Percentiles rank a stretch among this genome's conserved stretches.
Evolutionary conservation across 2,329 filamentous ascomycete genomes (phyloP).

Genomic region (Neonectria sp.): DNA sequence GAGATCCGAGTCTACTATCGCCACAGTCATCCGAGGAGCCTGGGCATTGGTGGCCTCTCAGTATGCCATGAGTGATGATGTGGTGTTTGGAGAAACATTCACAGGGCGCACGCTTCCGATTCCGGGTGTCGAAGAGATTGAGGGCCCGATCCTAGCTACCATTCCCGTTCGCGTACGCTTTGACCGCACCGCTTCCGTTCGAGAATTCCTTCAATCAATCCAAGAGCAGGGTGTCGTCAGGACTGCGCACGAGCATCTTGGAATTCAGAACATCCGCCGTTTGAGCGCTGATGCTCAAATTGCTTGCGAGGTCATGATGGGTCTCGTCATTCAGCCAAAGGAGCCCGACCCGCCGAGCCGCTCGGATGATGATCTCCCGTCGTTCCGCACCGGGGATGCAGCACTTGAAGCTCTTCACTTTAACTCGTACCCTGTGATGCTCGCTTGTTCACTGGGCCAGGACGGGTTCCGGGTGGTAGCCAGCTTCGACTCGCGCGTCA

Average conservation of each 20-base stretch:
- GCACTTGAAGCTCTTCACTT: conserved; percentile 71
- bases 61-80: conserved; percentile 47
- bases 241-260: conserved; percentile 50
- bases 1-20: conserved; percentile 42
- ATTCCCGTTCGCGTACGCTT: conserved; percentile 44
- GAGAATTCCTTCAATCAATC: conserved; percentile 45
- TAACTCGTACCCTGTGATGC: conserved; percentile 73
- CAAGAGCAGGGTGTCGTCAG: conserved; percentile 49
- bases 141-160: conserved; percentile 49
- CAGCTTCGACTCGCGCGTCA: conserved; percentile 73
- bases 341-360: conserved; percentile 45
- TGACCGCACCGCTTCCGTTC: conserved; percentile 39
- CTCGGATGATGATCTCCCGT: conserved; percentile 48
- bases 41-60: conserved; percentile 49
- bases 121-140: conserved; percentile 48
- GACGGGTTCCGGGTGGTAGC: conserved; percentile 70
- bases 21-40: conserved; percentile 45
- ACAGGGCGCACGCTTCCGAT: conserved; percentile 49
- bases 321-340: conserved; percentile 63
- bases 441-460: conserved; percentile 72
- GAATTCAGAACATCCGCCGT: conserved; percentile 55
- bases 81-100: conserved; percentile 50
- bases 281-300: conserved; percentile 65
- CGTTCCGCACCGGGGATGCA: conserved; percentile 67
- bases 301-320: conserved; percentile 70